Conservation (phyloP, 1,139 yeast species). For the Kazachstania sp. region DNA sequence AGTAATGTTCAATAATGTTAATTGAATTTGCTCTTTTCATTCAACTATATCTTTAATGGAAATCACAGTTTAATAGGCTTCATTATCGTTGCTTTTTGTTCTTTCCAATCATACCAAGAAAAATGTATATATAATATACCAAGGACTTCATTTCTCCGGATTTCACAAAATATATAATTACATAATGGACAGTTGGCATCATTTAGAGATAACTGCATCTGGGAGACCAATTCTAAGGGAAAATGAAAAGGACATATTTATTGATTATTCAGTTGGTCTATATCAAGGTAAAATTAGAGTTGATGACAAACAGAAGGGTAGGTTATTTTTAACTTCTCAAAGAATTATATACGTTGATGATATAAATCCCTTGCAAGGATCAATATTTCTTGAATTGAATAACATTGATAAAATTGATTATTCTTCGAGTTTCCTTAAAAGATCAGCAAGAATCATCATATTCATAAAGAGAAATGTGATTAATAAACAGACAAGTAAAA, state of each 20-base stretch:
- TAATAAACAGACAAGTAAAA: not conserved
- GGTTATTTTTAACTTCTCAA: constrained; percentile 65
- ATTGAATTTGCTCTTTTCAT: too few relatives aligned
- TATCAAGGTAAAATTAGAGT: constrained; percentile 67
- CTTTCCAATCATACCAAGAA: too few relatives aligned
- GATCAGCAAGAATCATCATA: constrained; percentile 67
- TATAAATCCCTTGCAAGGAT: constrained; percentile 33
- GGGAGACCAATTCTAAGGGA: constrained; percentile 40
- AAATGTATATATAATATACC: too few relatives aligned
- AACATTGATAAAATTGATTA: constrained; percentile 40
- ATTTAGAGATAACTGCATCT: constrained; percentile 39
- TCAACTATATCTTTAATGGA: too few relatives aligned
- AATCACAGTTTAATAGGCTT: too few relatives aligned
- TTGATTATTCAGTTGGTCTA: constrained; percentile 53
- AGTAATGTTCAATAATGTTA: too few relatives aligned
- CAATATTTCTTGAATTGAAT: constrained; percentile 45
- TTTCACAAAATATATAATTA: too few relatives aligned
- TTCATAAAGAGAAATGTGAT: constrained; percentile 13
- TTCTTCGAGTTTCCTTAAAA: constrained; percentile 58
- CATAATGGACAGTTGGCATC: constrained; percentile 34
- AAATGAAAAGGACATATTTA: constrained; percentile 38
- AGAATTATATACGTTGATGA: constrained; percentile 70
- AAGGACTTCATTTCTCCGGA: too few relatives aligned
- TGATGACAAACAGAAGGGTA: constrained; percentile 57
- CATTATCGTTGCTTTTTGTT: too few relatives aligned